Conservation (phyloP, 148 eudicot genomes). For the Polygonum aviculare region DNA sequence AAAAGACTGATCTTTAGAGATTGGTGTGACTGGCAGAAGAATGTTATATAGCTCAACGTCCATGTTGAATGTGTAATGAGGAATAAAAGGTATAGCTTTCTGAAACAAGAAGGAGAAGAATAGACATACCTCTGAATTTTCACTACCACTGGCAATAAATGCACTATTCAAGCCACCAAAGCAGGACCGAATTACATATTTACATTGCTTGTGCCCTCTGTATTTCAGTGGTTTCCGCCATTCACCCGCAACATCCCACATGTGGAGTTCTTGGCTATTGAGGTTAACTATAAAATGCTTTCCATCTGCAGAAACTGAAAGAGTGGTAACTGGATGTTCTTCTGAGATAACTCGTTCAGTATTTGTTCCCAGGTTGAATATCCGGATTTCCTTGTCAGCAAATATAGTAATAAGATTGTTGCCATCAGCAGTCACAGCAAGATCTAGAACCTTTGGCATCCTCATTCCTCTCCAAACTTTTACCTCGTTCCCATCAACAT, state of each 20-base stretch:
- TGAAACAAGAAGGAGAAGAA: conserved; percentile 11
- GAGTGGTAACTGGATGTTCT: conserved; percentile 67
- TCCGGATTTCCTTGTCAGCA: conserved; percentile 66
- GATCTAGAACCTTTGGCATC: conserved; percentile 81
- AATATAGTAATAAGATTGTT: conserved; percentile 59
- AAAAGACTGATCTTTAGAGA: not conserved
- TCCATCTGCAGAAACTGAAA: conserved; percentile 67
- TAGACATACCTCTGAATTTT: conserved; percentile 62
- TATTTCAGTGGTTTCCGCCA: conserved; percentile 59
- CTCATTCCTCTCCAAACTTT: conserved; percentile 84
- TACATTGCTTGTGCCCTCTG: conserved; percentile 70
- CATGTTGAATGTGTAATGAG: not conserved
- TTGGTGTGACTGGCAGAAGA: not conserved
- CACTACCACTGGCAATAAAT: conserved; percentile 94
- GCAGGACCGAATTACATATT: conserved; percentile 85
- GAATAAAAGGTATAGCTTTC: not conserved
- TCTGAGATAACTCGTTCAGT: conserved; percentile 62
- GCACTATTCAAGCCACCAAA: conserved; percentile 71
- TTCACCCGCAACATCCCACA: conserved; percentile 79
- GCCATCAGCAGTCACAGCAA: conserved; percentile 86
- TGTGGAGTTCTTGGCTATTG: conserved; percentile 86
- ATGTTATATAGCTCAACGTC: not conserved
- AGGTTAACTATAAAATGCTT: conserved; percentile 65
- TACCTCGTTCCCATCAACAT: conserved; percentile 75
- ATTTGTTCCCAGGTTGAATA: conserved; percentile 52